A percentile compares a stretch with the other conserved stretches of the same genome.
Evolutionary conservation across 805 yeast species (phyloP).

Genomic region (Suhomyces xylopsoci): DNA sequence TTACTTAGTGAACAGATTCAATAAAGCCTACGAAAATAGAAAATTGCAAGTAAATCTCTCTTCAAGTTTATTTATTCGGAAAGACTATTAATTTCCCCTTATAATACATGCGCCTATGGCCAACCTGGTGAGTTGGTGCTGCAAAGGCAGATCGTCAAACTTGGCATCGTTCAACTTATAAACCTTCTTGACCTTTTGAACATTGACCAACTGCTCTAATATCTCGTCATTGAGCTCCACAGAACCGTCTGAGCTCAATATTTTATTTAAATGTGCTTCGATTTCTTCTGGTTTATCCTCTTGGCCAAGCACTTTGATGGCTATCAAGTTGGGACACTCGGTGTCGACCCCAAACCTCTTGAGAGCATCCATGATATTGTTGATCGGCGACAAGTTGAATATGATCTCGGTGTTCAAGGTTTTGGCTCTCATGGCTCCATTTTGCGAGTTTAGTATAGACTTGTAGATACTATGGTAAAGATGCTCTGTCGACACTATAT

Average conservation of each 20-base stretch:
- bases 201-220: conserved; percentile 20
- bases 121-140: conserved; percentile 34
- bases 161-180: conserved; percentile 34
- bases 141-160: conserved; percentile 12
- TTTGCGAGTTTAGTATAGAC: conserved; percentile 50
- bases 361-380: conserved; percentile 69
- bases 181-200: conserved; percentile 31
- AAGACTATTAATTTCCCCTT: conserved; percentile 33
- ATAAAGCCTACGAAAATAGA: background rate
- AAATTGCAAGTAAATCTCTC: too few relatives aligned
- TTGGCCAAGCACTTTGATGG: conserved; percentile 43
- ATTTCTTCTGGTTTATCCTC: background rate
- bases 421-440: conserved; percentile 55
- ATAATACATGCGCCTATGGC: conserved; percentile 48
- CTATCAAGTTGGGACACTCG: conserved; percentile 43
- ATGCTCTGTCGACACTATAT: conserved; percentile 61
- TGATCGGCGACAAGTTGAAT: conserved; percentile 64
- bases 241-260: conserved; percentile 12
- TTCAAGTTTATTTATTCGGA: too few relatives aligned
- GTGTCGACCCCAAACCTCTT: conserved; percentile 67
- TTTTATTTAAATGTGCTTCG: conserved; percentile 28
- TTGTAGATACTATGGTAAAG: conserved; percentile 58
- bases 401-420: conserved; percentile 70
- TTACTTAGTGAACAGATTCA: background rate
- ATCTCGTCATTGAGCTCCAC: conserved; percentile 22